These are phyloP conservation scores for Yamadazyma sp. DNA, from an alignment of 1,139 yeast genomes.

Conservation along the genomic window DNA sequence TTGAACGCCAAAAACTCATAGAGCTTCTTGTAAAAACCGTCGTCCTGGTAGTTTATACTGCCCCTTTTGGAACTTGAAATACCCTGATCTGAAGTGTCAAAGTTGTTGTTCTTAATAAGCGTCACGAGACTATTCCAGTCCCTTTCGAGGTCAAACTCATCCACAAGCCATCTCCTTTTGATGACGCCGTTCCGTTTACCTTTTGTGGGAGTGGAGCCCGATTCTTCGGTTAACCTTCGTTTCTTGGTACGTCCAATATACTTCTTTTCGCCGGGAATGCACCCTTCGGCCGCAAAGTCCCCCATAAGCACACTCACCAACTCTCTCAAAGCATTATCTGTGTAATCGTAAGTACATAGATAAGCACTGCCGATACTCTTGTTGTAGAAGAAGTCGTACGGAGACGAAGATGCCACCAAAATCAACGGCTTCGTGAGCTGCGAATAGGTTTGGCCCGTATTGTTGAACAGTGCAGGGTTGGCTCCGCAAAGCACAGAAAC, in stretches of 20 bases:
- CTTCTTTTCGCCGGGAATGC: constrained; percentile 56
- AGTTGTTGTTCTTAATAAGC: constrained; percentile 36
- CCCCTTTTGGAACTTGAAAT: constrained; percentile 11
- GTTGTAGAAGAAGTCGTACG: constrained; percentile 61
- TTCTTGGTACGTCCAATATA: constrained; percentile 28
- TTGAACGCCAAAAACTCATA: constrained; percentile 31
- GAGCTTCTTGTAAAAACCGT: constrained; percentile 31
- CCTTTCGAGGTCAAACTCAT: constrained; percentile 51
- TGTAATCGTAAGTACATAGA: constrained; percentile 63
- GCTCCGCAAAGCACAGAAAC: constrained; percentile 57
- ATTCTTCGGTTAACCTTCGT: constrained; percentile 17
- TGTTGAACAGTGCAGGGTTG: constrained; percentile 36
- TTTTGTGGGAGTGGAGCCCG: constrained; percentile 8
- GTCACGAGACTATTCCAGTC: constrained; percentile 53
- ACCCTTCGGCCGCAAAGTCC: constrained; percentile 50
- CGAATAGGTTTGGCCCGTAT: constrained; percentile 19
- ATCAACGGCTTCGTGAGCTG: constrained; percentile 52
- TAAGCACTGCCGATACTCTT: constrained; percentile 58
- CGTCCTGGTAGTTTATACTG: constrained; percentile 26
- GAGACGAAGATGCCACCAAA: constrained; percentile 63
- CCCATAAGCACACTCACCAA: constrained; percentile 59
- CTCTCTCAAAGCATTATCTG: constrained; percentile 50
- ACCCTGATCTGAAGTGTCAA: constrained; percentile 14
- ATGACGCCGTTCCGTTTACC: constrained; percentile 23
- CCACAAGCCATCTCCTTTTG: constrained; percentile 60